A percentile compares a stretch with the other conserved stretches of the same genome.
phyloP scores from a whole-genome alignment of 2,329 filamentous ascomycete genomes.

The Epichloe sp. region DNA sequence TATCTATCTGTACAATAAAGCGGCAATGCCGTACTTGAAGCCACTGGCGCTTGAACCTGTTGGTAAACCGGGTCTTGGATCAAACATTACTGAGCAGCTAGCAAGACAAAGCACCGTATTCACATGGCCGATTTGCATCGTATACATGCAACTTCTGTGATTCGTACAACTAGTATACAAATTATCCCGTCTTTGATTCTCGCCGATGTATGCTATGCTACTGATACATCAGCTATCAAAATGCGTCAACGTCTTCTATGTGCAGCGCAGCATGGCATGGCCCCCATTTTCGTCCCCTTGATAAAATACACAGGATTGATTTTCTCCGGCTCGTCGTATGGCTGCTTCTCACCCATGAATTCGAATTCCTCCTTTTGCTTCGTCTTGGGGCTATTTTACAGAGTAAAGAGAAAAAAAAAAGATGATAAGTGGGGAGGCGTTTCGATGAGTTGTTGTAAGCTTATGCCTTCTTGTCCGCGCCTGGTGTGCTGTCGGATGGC shows the following conservation, averaged over 20 bases:
- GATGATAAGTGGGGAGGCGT: not conserved
- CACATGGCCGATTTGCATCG: not conserved
- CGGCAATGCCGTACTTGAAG: too few relatives aligned
- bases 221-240: not conserved
- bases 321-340: not conserved
- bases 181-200: not conserved
- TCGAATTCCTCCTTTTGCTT: not conserved
- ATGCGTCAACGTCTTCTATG: conserved; percentile 3
- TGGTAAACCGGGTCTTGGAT: too few relatives aligned
- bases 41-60: too few relatives aligned
- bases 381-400: not conserved
- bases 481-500: conserved; percentile 3
- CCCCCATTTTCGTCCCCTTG: not conserved
- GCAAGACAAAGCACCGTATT: not conserved
- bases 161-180: conserved; percentile 6
- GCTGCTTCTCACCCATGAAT: not conserved
- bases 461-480: conserved; percentile 10
- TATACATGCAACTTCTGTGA: not conserved
- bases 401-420: not conserved
- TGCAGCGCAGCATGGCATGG: not conserved
- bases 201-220: not conserved
- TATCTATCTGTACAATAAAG: too few relatives aligned
- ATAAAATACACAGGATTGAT: not conserved
- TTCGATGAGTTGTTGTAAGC: too few relatives aligned
- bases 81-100: too few relatives aligned